Conservation (phyloP, 306 rosid species). For the Lathyrus tuberosus region DNA sequence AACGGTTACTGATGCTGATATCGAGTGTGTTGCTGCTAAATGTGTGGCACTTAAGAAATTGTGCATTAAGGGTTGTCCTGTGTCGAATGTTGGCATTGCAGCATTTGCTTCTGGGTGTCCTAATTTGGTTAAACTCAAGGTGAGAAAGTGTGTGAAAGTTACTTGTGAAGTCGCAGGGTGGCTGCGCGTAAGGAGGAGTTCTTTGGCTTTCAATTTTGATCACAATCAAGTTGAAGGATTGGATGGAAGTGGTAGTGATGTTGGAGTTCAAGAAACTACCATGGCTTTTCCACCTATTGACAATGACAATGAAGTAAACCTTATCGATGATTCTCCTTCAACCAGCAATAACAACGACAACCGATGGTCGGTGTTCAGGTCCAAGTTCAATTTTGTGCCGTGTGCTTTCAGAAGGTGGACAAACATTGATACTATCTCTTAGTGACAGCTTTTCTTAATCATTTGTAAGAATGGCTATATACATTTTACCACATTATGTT, state of each 20-base stretch:
- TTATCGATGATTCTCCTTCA: slow-evolving; percentile 48
- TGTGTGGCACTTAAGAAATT: slow-evolving; percentile 76
- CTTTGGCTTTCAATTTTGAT: slow-evolving; percentile 69
- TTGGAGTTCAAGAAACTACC: slow-evolving; percentile 50
- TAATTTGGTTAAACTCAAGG: slow-evolving; percentile 82
- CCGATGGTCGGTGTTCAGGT: slow-evolving; percentile 53
- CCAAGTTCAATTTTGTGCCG: slow-evolving; percentile 60
- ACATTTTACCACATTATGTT: not conserved
- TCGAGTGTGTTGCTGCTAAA: slow-evolving; percentile 69
- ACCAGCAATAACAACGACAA: slow-evolving; percentile 46
- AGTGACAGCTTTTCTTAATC: slow-evolving; percentile 38
- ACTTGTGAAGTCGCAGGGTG: slow-evolving; percentile 62
- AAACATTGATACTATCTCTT: slow-evolving; percentile 46
- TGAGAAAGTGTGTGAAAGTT: slow-evolving; percentile 76
- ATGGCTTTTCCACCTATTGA: slow-evolving; percentile 35
- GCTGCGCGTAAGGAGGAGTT: slow-evolving; percentile 61
- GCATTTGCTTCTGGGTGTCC: slow-evolving; percentile 85
- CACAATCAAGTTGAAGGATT: slow-evolving; percentile 50
- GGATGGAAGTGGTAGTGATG: slow-evolving; percentile 54
- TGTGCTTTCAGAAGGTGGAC: slow-evolving; percentile 70
- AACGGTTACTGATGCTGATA: slow-evolving; percentile 66
- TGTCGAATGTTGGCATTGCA: slow-evolving; percentile 71
- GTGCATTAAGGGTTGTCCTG: slow-evolving; percentile 80
- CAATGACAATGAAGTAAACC: slow-evolving; percentile 31
- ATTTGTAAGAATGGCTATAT: slow-evolving; percentile 19